phyloP scores from a whole-genome alignment of 2,329 filamentous ascomycete genomes.

The Cercospora sp. region DNA sequence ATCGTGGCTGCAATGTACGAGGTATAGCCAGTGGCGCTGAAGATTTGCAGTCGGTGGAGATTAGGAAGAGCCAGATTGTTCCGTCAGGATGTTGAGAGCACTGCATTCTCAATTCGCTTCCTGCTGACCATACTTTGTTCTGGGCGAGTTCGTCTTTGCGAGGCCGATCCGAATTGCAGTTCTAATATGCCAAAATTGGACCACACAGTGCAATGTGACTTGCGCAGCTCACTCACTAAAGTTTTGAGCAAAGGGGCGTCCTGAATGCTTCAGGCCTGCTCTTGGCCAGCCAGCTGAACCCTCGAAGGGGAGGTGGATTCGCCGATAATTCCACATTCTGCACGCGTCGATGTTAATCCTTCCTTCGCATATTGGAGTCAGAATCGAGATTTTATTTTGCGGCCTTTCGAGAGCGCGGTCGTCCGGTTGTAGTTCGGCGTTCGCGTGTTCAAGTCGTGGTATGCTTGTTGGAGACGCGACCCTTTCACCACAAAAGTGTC shows the following conservation, averaged over 20 bases:
- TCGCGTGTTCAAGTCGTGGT: neutral
- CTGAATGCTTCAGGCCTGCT: neutral
- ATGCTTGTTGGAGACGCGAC: neutral
- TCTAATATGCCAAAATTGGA: no score
- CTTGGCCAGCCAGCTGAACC: neutral
- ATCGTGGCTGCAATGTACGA: no score
- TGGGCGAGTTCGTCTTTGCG: no score
- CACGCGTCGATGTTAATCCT: neutral
- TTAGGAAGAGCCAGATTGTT: no score
- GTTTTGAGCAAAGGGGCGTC: neutral
- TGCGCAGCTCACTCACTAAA: no score
- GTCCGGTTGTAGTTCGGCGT: neutral
- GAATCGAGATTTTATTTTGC: neutral
- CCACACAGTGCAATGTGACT: no score
- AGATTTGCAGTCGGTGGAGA: no score
- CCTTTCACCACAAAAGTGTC: neutral
- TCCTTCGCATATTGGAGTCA: neutral
- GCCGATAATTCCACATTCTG: neutral
- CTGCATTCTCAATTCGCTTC: no score
- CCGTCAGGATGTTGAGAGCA: no score
- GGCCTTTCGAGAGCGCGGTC: neutral
- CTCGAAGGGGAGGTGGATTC: neutral
- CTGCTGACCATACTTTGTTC: no score
- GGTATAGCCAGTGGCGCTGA: no score
- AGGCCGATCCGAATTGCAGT: no score